Percentiles rank a stretch among this genome's conserved stretches.
phyloP scores from a whole-genome alignment of 805 yeast species.

The Candida tammaniensis region DNA sequence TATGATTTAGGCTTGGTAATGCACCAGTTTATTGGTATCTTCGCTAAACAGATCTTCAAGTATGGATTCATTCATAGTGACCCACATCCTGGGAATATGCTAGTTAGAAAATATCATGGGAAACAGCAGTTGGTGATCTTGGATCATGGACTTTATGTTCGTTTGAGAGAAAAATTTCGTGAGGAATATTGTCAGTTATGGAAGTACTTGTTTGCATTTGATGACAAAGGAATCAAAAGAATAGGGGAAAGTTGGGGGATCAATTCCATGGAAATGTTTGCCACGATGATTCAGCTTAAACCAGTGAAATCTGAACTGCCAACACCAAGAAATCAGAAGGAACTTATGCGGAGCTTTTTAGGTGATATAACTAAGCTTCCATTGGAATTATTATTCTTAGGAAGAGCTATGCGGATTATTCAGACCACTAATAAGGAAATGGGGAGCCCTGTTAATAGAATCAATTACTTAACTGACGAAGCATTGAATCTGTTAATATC shows the following conservation, averaged over 20 bases:
- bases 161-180: slow-evolving; percentile 49
- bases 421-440: slow-evolving; percentile 64
- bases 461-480: slow-evolving; percentile 58
- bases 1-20: slow-evolving; percentile 43
- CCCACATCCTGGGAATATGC: slow-evolving; percentile 79
- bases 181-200: slow-evolving; percentile 59
- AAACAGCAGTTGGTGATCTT: slow-evolving; percentile 61
- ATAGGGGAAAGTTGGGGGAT: slow-evolving; percentile 68
- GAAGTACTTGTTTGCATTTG: slow-evolving; percentile 56
- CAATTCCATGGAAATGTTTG: slow-evolving; percentile 59
- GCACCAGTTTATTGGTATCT: slow-evolving; percentile 48
- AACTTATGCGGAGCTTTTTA: slow-evolving; percentile 54
- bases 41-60: slow-evolving; percentile 57
- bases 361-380: slow-evolving; percentile 68
- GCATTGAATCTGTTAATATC: slow-evolving; percentile 37
- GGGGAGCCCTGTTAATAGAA: slow-evolving; percentile 74
- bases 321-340: slow-evolving; percentile 21
- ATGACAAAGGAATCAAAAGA: slow-evolving; percentile 43
- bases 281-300: slow-evolving; percentile 51
- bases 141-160: slow-evolving; percentile 73
- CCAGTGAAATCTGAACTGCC: slow-evolving; percentile 31
- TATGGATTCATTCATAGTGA: slow-evolving; percentile 74
- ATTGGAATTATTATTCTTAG: slow-evolving; percentile 58
- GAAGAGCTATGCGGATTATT: slow-evolving; percentile 71
- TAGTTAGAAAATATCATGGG: slow-evolving; percentile 37